phyloP scores from a whole-genome alignment of 495 filamentous ascomycete species.

The Halenospora varia region DNA sequence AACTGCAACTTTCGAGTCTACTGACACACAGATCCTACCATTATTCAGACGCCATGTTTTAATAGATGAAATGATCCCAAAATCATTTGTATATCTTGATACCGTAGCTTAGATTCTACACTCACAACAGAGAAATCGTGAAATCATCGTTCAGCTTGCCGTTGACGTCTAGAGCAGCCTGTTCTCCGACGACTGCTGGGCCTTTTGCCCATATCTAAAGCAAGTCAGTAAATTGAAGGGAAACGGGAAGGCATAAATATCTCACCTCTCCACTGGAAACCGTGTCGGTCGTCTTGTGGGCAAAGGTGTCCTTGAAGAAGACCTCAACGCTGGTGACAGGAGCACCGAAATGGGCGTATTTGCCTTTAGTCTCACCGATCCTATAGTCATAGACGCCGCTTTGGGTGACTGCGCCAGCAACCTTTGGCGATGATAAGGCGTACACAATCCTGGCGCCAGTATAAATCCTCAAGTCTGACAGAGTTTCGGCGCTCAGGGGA shows the following conservation, averaged over 20 bases:
- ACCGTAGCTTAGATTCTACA: no score
- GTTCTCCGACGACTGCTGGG: constrained; percentile 60
- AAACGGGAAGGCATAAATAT: neutral
- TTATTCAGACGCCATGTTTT: no score
- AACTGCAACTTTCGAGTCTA: no score
- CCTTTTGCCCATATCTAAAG: constrained; percentile 60
- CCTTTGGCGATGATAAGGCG: constrained; percentile 72
- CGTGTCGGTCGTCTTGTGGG: constrained; percentile 56
- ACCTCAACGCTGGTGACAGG: constrained; percentile 79
- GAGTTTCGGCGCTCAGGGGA: constrained; percentile 55
- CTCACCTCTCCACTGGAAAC: constrained; percentile 60
- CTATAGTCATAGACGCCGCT: constrained; percentile 87
- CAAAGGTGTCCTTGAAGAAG: constrained; percentile 55
- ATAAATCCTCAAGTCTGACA: constrained; percentile 77
- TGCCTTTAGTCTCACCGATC: constrained; percentile 35
- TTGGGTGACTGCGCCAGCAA: constrained; percentile 82
- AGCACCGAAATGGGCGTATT: constrained; percentile 72
- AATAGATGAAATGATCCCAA: neutral
- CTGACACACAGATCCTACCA: no score
- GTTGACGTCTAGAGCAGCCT: constrained; percentile 53
- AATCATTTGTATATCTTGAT: neutral
- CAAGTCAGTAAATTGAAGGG: constrained; percentile 10
- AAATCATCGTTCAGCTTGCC: constrained; percentile 51
- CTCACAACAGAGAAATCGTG: constrained; percentile 41
- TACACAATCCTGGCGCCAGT: constrained; percentile 80